Base-by-base conservation (phyloP, 2,329 filamentous ascomycete species). In the Trichoderma simmonsii region DNA sequence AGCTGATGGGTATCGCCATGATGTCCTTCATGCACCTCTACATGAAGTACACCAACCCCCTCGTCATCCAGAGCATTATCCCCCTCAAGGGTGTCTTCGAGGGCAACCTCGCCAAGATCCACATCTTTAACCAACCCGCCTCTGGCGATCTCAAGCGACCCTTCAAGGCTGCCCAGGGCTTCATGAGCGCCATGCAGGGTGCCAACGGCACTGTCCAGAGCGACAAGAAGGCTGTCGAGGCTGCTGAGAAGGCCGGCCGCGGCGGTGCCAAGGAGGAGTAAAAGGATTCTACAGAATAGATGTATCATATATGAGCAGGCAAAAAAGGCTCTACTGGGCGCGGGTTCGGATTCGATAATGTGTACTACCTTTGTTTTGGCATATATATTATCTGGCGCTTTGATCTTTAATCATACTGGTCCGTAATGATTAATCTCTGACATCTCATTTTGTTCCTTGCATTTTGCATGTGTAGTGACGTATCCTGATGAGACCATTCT, bases 11-110 rank as follows among this genome's bases (percentile, higher is more conserved):
- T 73, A 87, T 99, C 72, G 95, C 89, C 82, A 99, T 99, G 95
- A 98, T 99, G 95, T 90, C 84, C 74, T 93, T 98, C 80, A 98
- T 99, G 95, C 96, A 99, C 86, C 77, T 99, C 74, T 99, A 98
- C 91, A 93, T 99, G 88, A 95, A 98, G 84, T 99, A 98, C 91
- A 98, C 95, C 86, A 99, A 98, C 90, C 96, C 96, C 56, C 93
- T 99, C 66, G 87, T 98, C 79, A 97, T 99, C 86, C 96, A 99
- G 90, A 97, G 93, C 82, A 97, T 99, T 86, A 96, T 99, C 81
- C 96, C 96, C 39, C 87, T 98, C 83, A 99, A 99, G 91, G 89
- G 92, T 81, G 95, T 94, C 60, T 89, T 99, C 83, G 96, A 99
- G 88, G 89, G 92, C 85, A 98, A 98, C 88, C 87, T 98, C 78